Conservation (phyloP, 2,329 filamentous ascomycete genomes). For the Aspergillus udagawae region DNA sequence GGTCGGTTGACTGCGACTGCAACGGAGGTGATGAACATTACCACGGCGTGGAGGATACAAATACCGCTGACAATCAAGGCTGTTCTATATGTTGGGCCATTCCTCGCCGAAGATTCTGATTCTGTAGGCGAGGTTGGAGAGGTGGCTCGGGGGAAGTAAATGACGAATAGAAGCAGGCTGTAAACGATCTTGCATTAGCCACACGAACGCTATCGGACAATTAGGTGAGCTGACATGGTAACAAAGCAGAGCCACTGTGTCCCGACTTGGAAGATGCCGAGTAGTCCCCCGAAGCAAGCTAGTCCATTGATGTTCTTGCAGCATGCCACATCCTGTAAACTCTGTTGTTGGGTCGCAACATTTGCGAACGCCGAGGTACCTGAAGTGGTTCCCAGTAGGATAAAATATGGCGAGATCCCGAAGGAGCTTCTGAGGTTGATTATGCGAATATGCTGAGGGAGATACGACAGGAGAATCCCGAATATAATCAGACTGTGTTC, state of each 20-base stretch:
- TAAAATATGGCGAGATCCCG: constrained; percentile 92
- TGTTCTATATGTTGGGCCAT: constrained; percentile 68
- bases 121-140: constrained; percentile 44
- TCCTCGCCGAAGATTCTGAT: constrained; percentile 32
- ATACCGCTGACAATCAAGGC: constrained; percentile 70
- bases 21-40: constrained; percentile 61
- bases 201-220: background rate
- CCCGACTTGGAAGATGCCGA: constrained; percentile 88
- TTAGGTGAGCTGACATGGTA: constrained; percentile 65
- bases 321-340: constrained; percentile 76
- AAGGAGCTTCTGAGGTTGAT: constrained; percentile 80
- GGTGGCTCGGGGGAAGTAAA: constrained; percentile 76
- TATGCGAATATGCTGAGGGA: constrained; percentile 92
- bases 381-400: constrained; percentile 88
- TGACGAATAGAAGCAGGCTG: constrained; percentile 86
- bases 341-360: constrained; percentile 82
- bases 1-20: constrained; percentile 63
- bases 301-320: constrained; percentile 77
- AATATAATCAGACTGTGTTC: constrained; percentile 65
- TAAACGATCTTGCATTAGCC: constrained; percentile 1
- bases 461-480: constrained; percentile 86
- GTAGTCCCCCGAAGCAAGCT: constrained; percentile 77
- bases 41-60: constrained; percentile 71
- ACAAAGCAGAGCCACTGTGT: constrained; percentile 90
- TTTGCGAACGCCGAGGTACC: constrained; percentile 87